Percentiles rank a stretch among this genome's conserved stretches.
Conservation (phyloP, 2,329 filamentous ascomycete species). For the Phialocephala sp. region DNA sequence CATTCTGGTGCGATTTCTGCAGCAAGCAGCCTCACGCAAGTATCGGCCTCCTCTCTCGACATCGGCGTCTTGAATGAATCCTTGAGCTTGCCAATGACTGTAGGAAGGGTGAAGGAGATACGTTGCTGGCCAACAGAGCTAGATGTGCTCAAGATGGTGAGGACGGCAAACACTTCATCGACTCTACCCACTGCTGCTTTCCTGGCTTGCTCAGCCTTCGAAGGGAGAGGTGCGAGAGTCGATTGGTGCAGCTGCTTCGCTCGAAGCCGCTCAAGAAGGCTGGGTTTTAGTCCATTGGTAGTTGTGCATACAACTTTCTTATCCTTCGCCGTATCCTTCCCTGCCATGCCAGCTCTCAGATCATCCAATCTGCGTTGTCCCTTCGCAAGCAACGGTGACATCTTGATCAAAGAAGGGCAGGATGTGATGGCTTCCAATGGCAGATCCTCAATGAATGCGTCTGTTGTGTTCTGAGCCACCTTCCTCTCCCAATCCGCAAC, state of each 20-base stretch:
- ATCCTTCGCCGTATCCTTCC: conserved; percentile 51
- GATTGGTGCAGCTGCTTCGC: conserved; percentile 67
- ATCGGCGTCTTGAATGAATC: conserved; percentile 64
- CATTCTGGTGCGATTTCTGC: conserved; percentile 54
- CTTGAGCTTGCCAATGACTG: conserved; percentile 67
- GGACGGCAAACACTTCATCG: conserved; percentile 69
- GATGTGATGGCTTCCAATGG: conserved; percentile 59
- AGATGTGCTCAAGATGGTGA: conserved; percentile 67
- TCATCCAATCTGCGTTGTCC: conserved; percentile 73
- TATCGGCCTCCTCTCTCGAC: conserved; percentile 52
- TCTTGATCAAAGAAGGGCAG: conserved; percentile 57
- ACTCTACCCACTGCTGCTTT: conserved; percentile 70
- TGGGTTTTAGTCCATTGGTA: conserved; percentile 56
- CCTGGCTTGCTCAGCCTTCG: conserved; percentile 62
- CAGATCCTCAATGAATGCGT: conserved; percentile 59
- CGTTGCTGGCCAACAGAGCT: conserved; percentile 59
- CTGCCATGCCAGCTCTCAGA: conserved; percentile 65
- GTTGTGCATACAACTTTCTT: conserved; percentile 44
- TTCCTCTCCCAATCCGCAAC: conserved; percentile 49
- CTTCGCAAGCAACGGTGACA: conserved; percentile 64
- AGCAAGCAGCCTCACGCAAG: conserved; percentile 53
- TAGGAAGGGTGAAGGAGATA: conserved; percentile 69
- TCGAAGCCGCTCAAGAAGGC: conserved; percentile 77
- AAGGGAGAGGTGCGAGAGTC: conserved; percentile 50
- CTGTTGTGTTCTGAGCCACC: conserved; percentile 13